A percentile compares a stretch with the other conserved stretches of the same genome.
phyloP scores from a whole-genome alignment of 495 filamentous ascomycete species.

The Xeromyces bisporus region DNA sequence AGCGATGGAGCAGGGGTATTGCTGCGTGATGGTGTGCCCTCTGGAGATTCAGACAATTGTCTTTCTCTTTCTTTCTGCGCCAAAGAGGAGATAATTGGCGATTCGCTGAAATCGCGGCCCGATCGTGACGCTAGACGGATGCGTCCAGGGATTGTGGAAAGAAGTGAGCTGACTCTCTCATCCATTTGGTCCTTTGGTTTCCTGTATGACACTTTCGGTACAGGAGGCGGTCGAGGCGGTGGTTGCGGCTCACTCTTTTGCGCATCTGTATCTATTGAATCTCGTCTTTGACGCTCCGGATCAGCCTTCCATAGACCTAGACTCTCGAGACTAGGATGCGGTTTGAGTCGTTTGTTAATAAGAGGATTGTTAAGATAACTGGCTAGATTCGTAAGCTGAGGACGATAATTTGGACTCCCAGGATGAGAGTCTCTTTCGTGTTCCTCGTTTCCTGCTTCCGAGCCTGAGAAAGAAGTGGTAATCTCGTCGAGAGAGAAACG shows the following conservation, averaged over 20 bases:
- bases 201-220: slow-evolving; percentile 14
- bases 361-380: slow-evolving; percentile 12
- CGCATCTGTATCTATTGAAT: slow-evolving; percentile 1
- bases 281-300: not conserved
- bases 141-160: slow-evolving; percentile 60
- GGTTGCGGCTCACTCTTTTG: slow-evolving; percentile 11
- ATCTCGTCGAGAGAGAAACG: not conserved
- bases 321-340: slow-evolving; percentile 24
- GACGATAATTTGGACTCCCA: slow-evolving; percentile 6
- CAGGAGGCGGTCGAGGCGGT: slow-evolving; percentile 23
- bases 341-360: slow-evolving; percentile 17
- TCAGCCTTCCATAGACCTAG: slow-evolving; percentile 16
- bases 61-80: slow-evolving; percentile 18
- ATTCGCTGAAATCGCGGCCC: slow-evolving; percentile 17
- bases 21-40: slow-evolving; percentile 17
- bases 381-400: slow-evolving; percentile 6
- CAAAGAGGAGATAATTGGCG: slow-evolving; percentile 21
- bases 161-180: slow-evolving; percentile 68
- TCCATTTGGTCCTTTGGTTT: slow-evolving; percentile 55
- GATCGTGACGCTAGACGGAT: slow-evolving; percentile 50
- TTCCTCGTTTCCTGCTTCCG: not conserved
- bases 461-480: not conserved
- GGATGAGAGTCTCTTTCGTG: slow-evolving; percentile 2
- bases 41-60: slow-evolving; percentile 22
- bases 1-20: slow-evolving; percentile 49